Conservation (phyloP, 257 asterid species). For the Misopates orontium region DNA sequence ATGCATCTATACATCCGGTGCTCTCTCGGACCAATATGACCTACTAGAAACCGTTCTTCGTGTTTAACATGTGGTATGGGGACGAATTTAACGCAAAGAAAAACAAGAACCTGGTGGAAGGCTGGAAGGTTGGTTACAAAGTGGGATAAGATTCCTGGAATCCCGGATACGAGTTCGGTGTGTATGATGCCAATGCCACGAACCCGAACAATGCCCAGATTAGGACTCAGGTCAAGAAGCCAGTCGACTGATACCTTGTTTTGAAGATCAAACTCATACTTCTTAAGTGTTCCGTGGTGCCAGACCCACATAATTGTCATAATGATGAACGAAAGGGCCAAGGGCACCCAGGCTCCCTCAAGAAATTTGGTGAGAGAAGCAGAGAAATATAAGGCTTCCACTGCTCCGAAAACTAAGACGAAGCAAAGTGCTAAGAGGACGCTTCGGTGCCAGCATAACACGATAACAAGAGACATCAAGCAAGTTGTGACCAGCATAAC, state of each 20-base stretch:
- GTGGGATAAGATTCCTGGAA: constrained; percentile 91
- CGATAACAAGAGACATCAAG: constrained; percentile 91
- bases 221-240: constrained; percentile 78
- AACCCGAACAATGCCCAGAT: constrained; percentile 80
- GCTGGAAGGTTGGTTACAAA: constrained; percentile 93
- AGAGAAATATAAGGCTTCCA: constrained; percentile 77
- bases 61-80: constrained; percentile 82
- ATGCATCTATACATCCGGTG: constrained; percentile 78
- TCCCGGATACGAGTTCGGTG: constrained; percentile 86
- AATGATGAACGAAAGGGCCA: constrained; percentile 61
- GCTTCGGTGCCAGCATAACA: constrained; percentile 76
- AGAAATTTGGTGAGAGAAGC: constrained; percentile 78
- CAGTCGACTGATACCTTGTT: constrained; percentile 90
- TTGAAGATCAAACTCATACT: constrained; percentile 78
- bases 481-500: constrained; percentile 97
- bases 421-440: constrained; percentile 64
- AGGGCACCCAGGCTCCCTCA: constrained; percentile 97
- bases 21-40: constrained; percentile 77
- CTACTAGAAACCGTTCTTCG: constrained; percentile 80
- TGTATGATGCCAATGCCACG: constrained; percentile 91
- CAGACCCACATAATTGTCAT: constrained; percentile 77
- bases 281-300: constrained; percentile 84
- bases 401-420: constrained; percentile 70
- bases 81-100: constrained; percentile 81
- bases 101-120: constrained; percentile 84